A percentile compares a stretch with the other conserved stretches of the same genome.
phyloP scores from a whole-genome alignment of 78 protist species.

The Anaeramoeba ignava region DNA sequence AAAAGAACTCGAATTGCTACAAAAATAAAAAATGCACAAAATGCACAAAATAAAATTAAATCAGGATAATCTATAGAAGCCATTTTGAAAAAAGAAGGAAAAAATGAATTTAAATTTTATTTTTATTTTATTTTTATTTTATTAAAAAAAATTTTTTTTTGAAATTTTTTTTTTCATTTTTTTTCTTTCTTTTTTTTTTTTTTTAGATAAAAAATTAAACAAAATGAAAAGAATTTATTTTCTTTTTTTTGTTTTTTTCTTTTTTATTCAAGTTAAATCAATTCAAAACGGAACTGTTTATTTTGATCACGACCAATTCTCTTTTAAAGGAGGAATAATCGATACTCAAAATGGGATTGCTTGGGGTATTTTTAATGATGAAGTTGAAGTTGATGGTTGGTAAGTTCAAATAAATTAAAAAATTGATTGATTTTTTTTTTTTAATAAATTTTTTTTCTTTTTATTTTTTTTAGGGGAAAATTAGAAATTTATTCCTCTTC shows the following conservation, averaged over 20 bases:
- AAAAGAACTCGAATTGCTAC: too few relatives aligned
- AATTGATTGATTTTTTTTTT: too few relatives aligned
- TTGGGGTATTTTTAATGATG: not conserved
- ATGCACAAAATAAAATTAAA: too few relatives aligned
- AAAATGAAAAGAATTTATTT: not conserved
- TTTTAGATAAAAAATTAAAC: not conserved
- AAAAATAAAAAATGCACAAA: too few relatives aligned
- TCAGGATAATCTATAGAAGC: too few relatives aligned
- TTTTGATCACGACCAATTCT: not conserved
- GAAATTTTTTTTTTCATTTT: conserved; percentile 1
- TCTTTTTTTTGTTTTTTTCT: not conserved
- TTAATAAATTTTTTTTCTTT: too few relatives aligned
- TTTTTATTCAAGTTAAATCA: not conserved
- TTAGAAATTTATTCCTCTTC: not conserved
- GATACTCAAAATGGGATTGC: not conserved
- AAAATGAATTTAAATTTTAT: too few relatives aligned
- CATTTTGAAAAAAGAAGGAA: too few relatives aligned
- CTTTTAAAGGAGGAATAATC: not conserved
- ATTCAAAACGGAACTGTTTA: not conserved
- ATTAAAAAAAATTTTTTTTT: too few relatives aligned
- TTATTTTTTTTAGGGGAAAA: too few relatives aligned
- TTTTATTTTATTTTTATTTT: too few relatives aligned
- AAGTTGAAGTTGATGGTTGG: not conserved
- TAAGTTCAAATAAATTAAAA: too few relatives aligned
- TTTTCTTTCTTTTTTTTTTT: not conserved